Base-by-base conservation (phyloP, 1,284 basidiomycete species). In the Trametes sp. region DNA sequence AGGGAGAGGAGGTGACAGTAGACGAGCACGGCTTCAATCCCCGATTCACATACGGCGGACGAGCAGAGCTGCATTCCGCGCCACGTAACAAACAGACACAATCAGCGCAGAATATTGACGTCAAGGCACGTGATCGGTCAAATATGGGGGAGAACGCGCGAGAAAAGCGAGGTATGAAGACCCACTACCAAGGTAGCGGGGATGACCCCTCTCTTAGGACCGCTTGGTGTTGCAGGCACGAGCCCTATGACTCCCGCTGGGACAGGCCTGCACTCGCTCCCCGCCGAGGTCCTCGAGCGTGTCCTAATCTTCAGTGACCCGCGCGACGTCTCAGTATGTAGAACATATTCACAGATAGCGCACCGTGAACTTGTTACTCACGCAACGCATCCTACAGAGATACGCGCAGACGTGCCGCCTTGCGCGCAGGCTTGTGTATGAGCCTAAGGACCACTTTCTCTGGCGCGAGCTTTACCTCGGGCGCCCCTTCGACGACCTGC, bases 401-500 rank as follows among this genome's bases (percentile, higher is more conserved):
- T 87, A 89, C 72, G 78, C 87, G 9, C 77, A 78, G 69, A 84
- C 85, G 45, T 87, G 84, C 70, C 77, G 76, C 26, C 68, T 74
- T 11, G 82, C 84, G 16, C 76, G 76, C 64, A 69, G 72, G 29
- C 74, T 89, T 51, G 80, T 88, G 41, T 84, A 86, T 69, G 73
- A 78, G 33, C 63, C 78, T 41, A 64, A 77, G 24, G 85, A 88
- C 74, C 81, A 84, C 57, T 84, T 84, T 70, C 80, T 91, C 44
- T 91, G 88, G 88, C 84, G 87, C 50, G 77, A 82, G 57, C 77
- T 90, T 28, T 88, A 86, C 74, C 81, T 88, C 33, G 62, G 72
- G 26, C 75, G 76, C 41, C 80, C 82, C 16, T 89, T 88, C 71
- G 89, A 90, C 68, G 84, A 88, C 69, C 86, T 84, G n/a, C 79